These are phyloP conservation scores for Lentinula aciculospora DNA, from an alignment of 768 basidiomycete species.

Conservation along the genomic window DNA sequence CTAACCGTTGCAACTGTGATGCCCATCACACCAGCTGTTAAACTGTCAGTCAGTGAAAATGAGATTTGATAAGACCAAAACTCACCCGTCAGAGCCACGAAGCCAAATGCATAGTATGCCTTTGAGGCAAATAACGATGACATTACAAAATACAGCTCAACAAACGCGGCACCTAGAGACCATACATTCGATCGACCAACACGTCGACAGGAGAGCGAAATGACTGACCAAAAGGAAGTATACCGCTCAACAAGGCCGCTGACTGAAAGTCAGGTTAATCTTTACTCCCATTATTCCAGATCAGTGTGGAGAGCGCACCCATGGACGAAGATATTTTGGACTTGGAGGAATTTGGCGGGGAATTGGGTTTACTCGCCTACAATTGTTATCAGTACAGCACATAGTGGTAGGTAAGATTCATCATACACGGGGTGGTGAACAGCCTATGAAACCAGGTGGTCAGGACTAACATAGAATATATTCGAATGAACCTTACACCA, in stretches of 20 bases:
- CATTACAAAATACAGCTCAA: conserved; percentile 90
- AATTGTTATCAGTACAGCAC: neutral
- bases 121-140: conserved; percentile 89
- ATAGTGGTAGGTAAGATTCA: neutral
- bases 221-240: conserved; percentile 78
- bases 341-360: conserved; percentile 92
- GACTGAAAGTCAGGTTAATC: conserved; percentile 31
- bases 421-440: conserved; percentile 65
- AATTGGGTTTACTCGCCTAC: conserved; percentile 74
- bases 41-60: too few species aligned
- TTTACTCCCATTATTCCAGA: neutral
- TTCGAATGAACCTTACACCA: conserved; percentile 49
- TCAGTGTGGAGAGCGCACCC: conserved; percentile 41
- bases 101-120: conserved; percentile 95
- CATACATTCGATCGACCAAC: neutral
- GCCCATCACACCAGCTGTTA: conserved; percentile 59
- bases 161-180: conserved; percentile 84
- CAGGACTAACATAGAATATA: neutral
- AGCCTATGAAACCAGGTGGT: conserved; percentile 31
- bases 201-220: neutral
- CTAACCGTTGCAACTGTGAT: conserved; percentile 89
- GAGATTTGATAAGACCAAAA: neutral
- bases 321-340: conserved; percentile 78
- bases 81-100: conserved; percentile 68
- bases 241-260: conserved; percentile 78